Conservation (phyloP, 345 rosid genomes). For the Eucalyptus caleyi region DNA sequence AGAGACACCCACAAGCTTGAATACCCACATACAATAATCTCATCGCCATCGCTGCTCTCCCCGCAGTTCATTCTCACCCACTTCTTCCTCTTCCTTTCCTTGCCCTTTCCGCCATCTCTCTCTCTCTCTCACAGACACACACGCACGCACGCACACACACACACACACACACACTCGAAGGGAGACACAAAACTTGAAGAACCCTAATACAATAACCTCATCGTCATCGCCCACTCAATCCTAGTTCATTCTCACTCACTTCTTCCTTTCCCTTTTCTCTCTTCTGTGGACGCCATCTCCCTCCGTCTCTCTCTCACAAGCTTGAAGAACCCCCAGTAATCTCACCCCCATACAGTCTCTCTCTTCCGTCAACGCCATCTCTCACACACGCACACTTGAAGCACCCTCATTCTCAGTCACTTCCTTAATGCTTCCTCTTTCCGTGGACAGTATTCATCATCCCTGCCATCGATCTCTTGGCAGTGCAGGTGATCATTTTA, state of each 20-base stretch:
- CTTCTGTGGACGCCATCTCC: no score
- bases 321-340: no score
- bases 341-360: no score
- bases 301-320: no score
- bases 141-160: fast-evolving
- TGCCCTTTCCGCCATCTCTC: background rate
- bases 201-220: background rate
- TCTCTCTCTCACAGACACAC: no score
- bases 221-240: background rate
- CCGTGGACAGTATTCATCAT: background rate
- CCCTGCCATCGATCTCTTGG: background rate
- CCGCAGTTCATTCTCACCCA: background rate
- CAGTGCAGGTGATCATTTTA: background rate
- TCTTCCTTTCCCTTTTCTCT: no score
- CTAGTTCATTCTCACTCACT: background rate
- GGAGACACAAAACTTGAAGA: background rate
- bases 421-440: background rate
- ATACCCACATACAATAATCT: background rate
- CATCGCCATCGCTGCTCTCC: background rate
- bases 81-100: background rate
- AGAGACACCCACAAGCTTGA: background rate
- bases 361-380: no score
- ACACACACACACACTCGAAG: background rate
- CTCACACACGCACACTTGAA: background rate
- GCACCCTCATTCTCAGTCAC: background rate